phyloP scores from a whole-genome alignment of 2,329 filamentous ascomycete genomes.

The Apiospora kogelbergensis region DNA sequence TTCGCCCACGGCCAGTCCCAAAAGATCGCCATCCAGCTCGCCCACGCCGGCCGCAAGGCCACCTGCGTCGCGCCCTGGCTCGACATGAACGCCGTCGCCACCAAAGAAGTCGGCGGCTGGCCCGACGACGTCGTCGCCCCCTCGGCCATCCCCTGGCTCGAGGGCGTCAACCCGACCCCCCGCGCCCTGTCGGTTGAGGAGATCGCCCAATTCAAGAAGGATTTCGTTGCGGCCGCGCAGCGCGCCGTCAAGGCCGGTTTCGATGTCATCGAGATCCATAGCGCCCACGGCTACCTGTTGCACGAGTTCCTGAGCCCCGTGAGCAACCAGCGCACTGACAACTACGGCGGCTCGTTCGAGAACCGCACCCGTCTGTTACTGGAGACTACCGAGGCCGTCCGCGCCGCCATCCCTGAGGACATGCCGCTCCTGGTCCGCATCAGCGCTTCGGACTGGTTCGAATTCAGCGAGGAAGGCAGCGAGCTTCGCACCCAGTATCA shows the following conservation, averaged over 20 bases:
- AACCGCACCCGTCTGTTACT: conserved; percentile 69
- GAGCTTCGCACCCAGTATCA: conserved; percentile 28
- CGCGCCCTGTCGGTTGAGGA: conserved; percentile 55
- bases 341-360: conserved; percentile 69
- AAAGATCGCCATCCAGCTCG: conserved; percentile 70
- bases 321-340: conserved; percentile 67
- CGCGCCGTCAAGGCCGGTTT: conserved; percentile 48
- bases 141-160: conserved; percentile 54
- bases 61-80: conserved; percentile 37
- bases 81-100: conserved; percentile 23
- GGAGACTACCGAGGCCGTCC: conserved; percentile 64
- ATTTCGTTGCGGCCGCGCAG: conserved; percentile 34
- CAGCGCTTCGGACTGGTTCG: conserved; percentile 68
- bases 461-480: conserved; percentile 44
- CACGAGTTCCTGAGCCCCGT: conserved; percentile 68
- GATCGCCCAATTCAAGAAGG: conserved; percentile 34
- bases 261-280: conserved; percentile 71
- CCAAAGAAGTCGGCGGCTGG: conserved; percentile 36
- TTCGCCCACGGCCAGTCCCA: conserved; percentile 54
- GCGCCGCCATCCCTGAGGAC: conserved; percentile 58
- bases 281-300: conserved; percentile 77
- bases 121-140: conserved; percentile 51
- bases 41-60: conserved; percentile 57
- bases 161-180: conserved; percentile 55
- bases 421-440: conserved; percentile 71